phyloP scores from a whole-genome alignment of 352 stramenopile genomes.

The Globisporangium alternatum region DNA sequence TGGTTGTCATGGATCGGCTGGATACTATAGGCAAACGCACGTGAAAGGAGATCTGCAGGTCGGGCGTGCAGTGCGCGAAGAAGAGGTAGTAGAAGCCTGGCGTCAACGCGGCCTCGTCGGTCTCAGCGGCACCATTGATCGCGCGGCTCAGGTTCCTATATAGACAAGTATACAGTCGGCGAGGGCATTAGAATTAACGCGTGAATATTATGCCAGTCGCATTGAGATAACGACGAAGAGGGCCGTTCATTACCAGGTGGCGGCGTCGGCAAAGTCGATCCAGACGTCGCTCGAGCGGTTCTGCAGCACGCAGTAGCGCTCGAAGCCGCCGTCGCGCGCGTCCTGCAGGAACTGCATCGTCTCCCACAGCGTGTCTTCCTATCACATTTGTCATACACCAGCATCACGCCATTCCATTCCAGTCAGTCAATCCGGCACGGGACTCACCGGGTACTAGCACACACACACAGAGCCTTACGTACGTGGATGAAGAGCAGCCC shows the following conservation, averaged over 20 bases:
- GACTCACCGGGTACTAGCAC: too few relatives aligned
- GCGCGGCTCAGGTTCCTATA: conserved; percentile 46
- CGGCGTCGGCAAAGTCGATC: conserved; percentile 57
- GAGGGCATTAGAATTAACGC: neutral
- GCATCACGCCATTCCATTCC: neutral
- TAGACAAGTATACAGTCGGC: neutral
- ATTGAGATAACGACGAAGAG: too few relatives aligned
- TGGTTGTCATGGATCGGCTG: neutral
- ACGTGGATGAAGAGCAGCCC: conserved; percentile 72
- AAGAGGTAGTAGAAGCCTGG: conserved; percentile 89
- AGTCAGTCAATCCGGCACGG: neutral
- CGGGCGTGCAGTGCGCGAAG: conserved; percentile 73
- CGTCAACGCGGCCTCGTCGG: conserved; percentile 20
- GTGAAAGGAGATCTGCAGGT: conserved; percentile 87
- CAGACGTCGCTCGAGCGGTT: conserved; percentile 46
- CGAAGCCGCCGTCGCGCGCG: conserved; percentile 17
- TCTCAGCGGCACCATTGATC: conserved; percentile 12
- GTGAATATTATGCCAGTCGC: conserved; percentile 11
- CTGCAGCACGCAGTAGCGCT: conserved; percentile 40
- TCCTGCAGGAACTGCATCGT: conserved; percentile 48
- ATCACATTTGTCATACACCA: neutral
- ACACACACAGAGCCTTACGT: conserved; percentile 12
- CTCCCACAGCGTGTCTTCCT: conserved; percentile 61
- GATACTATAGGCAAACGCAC: conserved; percentile 29
- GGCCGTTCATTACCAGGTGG: conserved; percentile 44